Conservation (phyloP, 2,329 filamentous ascomycete species). For the Alternaria conjuncta region DNA sequence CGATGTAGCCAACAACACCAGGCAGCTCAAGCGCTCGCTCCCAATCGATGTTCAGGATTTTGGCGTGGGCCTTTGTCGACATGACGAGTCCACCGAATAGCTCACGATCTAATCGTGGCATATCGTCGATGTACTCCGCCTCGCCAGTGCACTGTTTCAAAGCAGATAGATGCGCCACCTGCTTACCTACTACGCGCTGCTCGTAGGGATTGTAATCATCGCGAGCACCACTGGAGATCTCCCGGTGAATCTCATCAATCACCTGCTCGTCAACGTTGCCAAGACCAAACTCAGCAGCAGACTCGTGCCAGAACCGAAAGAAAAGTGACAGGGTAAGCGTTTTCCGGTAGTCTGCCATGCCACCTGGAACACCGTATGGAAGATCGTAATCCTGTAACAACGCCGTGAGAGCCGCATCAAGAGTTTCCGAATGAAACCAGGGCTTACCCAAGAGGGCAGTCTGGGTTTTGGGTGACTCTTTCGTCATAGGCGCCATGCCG, state of each 20-base stretch:
- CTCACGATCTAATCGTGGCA: slow-evolving; percentile 82
- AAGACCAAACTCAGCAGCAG: slow-evolving; percentile 67
- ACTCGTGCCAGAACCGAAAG: slow-evolving; percentile 95
- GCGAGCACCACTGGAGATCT: slow-evolving; percentile 77
- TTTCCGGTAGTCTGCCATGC: slow-evolving; percentile 94
- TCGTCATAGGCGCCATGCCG: slow-evolving; percentile 89
- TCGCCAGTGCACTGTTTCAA: slow-evolving; percentile 92
- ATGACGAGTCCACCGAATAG: slow-evolving; percentile 86
- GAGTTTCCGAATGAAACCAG: slow-evolving; percentile 78
- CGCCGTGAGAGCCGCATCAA: slow-evolving; percentile 84
- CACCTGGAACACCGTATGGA: slow-evolving; percentile 85
- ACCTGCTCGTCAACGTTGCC: slow-evolving; percentile 71
- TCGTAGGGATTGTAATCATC: slow-evolving; percentile 81
- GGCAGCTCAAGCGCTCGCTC: slow-evolving; percentile 79
- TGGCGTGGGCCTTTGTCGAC: slow-evolving; percentile 86
- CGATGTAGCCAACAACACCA: slow-evolving; percentile 83
- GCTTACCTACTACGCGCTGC: slow-evolving; percentile 81
- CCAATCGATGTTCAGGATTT: slow-evolving; percentile 78
- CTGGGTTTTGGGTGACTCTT: slow-evolving; percentile 77
- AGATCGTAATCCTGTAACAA: slow-evolving; percentile 85
- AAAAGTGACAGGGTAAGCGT: slow-evolving; percentile 90
- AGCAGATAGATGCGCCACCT: slow-evolving; percentile 83
- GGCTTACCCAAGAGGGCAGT: slow-evolving; percentile 75
- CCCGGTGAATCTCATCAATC: slow-evolving; percentile 80
- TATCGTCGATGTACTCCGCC: slow-evolving; percentile 94